Percentiles rank a stretch among this genome's conserved stretches.
Evolutionary conservation across 2,329 filamentous ascomycete species (phyloP).

Genomic region (Epichloe uncinata): DNA sequence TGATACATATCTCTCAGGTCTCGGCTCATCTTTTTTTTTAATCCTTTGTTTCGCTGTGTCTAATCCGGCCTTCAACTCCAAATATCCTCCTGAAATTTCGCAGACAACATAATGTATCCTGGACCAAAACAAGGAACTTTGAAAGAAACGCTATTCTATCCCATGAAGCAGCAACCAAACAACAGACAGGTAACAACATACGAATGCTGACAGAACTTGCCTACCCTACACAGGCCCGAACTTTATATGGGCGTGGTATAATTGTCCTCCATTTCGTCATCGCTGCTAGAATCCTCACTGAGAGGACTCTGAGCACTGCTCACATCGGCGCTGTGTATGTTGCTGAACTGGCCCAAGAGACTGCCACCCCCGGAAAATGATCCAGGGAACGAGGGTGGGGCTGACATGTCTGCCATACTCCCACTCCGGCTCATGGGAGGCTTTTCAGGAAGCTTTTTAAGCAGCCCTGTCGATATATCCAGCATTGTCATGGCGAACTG

Average conservation of each 20-base stretch:
- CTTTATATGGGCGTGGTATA: conserved; percentile 13
- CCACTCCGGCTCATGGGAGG: conserved; percentile 47
- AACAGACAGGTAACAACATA: too few species aligned
- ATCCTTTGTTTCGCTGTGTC: too few species aligned
- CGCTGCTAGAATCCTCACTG: conserved; percentile 36
- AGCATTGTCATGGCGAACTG: conserved; percentile 68
- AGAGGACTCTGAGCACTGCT: conserved; percentile 39
- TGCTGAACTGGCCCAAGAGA: conserved; percentile 29
- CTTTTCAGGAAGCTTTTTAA: conserved; percentile 59
- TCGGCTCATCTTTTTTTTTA: too few species aligned
- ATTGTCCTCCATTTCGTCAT: conserved; percentile 37
- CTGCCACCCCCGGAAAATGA: conserved; percentile 20
- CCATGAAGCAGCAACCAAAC: too few species aligned
- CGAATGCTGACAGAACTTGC: too few species aligned
- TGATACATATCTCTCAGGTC: too few species aligned
- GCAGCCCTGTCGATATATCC: conserved; percentile 55
- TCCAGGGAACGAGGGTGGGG: conserved; percentile 11
- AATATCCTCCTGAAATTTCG: too few species aligned
- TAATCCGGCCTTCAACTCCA: too few species aligned
- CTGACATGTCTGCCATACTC: conserved; percentile 34
- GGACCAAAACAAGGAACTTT: too few species aligned
- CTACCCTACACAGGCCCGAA: neutral
- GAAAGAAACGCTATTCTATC: too few species aligned
- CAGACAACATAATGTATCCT: too few species aligned
- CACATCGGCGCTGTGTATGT: conserved; percentile 31